Conservation (phyloP, 257 asterid species). For the Plantago major region DNA sequence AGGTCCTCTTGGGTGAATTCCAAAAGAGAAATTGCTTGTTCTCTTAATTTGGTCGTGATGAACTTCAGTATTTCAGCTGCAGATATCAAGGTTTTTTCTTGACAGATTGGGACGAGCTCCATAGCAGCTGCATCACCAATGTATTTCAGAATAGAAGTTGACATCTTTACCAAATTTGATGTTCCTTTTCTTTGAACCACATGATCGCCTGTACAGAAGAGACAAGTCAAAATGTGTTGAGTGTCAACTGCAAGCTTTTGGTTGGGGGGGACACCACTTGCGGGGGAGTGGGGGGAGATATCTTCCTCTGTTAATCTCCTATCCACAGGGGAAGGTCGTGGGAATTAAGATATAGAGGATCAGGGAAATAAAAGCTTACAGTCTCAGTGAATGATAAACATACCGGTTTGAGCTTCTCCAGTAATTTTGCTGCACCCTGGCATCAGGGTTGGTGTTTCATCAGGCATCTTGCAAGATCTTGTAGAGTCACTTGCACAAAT, state of each 20-base stretch:
- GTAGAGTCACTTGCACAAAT: constrained; percentile 24
- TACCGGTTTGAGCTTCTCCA: constrained; percentile 37
- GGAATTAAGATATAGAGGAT: background rate
- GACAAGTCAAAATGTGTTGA: constrained; percentile 6
- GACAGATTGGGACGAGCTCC: constrained; percentile 38
- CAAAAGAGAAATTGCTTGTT: constrained; percentile 32
- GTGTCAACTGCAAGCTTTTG: constrained; percentile 3
- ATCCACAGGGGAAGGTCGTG: background rate
- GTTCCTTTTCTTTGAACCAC: constrained; percentile 26
- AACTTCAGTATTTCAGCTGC: constrained; percentile 42
- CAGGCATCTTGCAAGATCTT: constrained; percentile 23
- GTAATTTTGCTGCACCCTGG: constrained; percentile 22
- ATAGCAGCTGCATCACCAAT: constrained; percentile 57
- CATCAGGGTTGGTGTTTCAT: constrained; percentile 12
- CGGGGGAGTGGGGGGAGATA: background rate
- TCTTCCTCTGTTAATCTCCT: constrained; percentile 1
- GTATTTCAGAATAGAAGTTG: constrained; percentile 71
- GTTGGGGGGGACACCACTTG: background rate
- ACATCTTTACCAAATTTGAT: constrained; percentile 45
- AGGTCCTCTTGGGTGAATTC: constrained; percentile 45
- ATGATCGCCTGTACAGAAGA: constrained; percentile 35
- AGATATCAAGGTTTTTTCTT: constrained; percentile 53
- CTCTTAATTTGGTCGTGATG: constrained; percentile 40
- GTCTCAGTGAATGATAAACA: constrained; percentile 16
- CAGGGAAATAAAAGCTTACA: background rate